Percentiles rank a stretch among this genome's conserved stretches.
Evolutionary conservation across 2,329 filamentous ascomycete genomes (phyloP).

Genomic region (Xylaria sp.): DNA sequence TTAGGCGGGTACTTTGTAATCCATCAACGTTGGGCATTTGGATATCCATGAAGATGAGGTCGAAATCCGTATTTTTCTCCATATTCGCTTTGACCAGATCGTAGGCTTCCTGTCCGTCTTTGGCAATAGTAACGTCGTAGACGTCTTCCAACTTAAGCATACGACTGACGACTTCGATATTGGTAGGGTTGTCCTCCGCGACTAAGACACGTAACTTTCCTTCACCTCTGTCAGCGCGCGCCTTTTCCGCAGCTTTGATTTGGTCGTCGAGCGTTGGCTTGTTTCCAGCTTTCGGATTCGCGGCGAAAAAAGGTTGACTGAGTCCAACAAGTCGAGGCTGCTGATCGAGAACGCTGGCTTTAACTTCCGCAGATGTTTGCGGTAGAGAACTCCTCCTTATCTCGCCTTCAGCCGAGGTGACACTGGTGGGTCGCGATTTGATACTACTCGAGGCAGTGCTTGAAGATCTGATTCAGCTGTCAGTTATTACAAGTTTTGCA

Average conservation of each 20-base stretch:
- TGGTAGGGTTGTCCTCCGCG: conserved; percentile 75
- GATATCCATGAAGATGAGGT: conserved; percentile 95
- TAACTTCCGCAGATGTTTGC: conserved; percentile 47
- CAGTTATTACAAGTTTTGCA: neutral
- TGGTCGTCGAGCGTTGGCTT: conserved; percentile 65
- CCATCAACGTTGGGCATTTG: conserved; percentile 96
- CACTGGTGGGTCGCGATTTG: conserved; percentile 61
- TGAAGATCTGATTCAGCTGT: conserved; percentile 54
- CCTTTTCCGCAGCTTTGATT: conserved; percentile 72
- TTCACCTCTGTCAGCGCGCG: conserved; percentile 69
- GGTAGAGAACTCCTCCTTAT: conserved; percentile 49
- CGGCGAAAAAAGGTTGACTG: conserved; percentile 82
- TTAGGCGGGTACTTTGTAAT: conserved; percentile 84
- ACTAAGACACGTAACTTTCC: conserved; percentile 83
- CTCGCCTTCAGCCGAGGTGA: conserved; percentile 57
- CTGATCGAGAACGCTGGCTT: conserved; percentile 66
- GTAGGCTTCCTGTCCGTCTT: conserved; percentile 87
- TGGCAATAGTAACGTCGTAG: conserved; percentile 89
- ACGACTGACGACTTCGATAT: conserved; percentile 68
- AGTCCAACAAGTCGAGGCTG: conserved; percentile 85
- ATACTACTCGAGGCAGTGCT: conserved; percentile 67
- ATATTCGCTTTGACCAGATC: conserved; percentile 87
- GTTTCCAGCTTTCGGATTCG: conserved; percentile 52
- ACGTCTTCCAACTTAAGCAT: conserved; percentile 81
- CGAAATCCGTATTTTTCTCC: conserved; percentile 77